Conservation (phyloP, 768 basidiomycete species). For the Baorangia bicolor region DNA sequence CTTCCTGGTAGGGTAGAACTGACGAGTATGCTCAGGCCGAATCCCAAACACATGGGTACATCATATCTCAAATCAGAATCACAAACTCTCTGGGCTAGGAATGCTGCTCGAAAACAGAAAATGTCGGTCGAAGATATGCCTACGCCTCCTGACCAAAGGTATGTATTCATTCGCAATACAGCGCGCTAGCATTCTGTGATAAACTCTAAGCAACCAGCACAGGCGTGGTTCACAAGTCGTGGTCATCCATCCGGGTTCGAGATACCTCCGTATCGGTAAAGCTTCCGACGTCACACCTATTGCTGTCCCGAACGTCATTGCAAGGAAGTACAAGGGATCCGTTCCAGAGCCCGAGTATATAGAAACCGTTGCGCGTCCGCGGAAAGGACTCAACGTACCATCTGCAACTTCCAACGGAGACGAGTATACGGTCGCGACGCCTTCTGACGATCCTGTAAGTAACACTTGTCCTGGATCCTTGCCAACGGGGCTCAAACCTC, state of each 20-base stretch:
- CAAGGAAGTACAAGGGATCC: constrained; percentile 54
- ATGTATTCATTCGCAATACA: constrained; percentile 5
- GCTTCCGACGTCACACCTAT: constrained; percentile 77
- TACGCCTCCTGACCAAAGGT: constrained; percentile 49
- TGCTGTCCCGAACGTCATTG: constrained; percentile 68
- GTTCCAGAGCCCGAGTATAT: constrained; percentile 44
- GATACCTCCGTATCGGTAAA: constrained; percentile 68
- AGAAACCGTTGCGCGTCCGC: constrained; percentile 56
- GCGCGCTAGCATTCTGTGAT: constrained; percentile 14
- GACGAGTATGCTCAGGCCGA: constrained; percentile 46
- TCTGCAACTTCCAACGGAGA: constrained; percentile 39
- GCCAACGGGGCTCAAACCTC: neutral
- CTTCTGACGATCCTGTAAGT: constrained; percentile 66
- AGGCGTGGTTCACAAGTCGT: constrained; percentile 78
- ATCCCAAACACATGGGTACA: constrained; percentile 77
- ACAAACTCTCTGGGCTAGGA: constrained; percentile 73
- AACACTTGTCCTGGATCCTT: neutral
- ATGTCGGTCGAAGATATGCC: constrained; percentile 39
- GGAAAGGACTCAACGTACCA: constrained; percentile 31
- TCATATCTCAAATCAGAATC: constrained; percentile 76
- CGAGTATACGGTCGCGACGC: constrained; percentile 46
- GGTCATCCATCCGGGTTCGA: constrained; percentile 78
- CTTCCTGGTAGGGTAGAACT: constrained; percentile 9
- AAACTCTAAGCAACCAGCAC: constrained; percentile 32
- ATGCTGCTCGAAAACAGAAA: constrained; percentile 55